Evolutionary conservation across 768 basidiomycete species (phyloP).

Genomic region (Trametes maxima): DNA sequence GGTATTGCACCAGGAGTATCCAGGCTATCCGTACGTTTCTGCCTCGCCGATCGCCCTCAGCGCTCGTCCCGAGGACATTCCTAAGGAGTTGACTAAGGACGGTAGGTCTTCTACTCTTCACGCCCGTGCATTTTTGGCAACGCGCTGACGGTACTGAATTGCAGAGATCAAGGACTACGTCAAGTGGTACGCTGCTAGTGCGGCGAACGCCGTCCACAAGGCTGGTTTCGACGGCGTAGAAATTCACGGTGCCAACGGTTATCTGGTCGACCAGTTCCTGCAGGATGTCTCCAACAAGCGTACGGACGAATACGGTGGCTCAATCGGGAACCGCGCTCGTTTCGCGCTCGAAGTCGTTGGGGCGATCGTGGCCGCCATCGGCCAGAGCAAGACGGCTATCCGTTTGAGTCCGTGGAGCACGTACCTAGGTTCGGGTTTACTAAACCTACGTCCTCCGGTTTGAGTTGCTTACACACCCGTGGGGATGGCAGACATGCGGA

Average conservation of each 20-base stretch:
- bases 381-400: constrained; percentile 42
- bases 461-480: neutral
- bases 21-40: constrained; percentile 19
- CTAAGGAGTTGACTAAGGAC: constrained; percentile 30
- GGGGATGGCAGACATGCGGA: constrained; percentile 41
- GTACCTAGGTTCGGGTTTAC: constrained; percentile 9
- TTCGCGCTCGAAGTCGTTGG: constrained; percentile 48
- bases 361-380: constrained; percentile 41
- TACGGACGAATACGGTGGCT: constrained; percentile 53
- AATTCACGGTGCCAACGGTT: constrained; percentile 34
- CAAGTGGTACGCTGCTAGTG: constrained; percentile 30
- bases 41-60: constrained; percentile 31
- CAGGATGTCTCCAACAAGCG: constrained; percentile 44
- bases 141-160: no score
- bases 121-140: no score
- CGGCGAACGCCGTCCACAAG: constrained; percentile 34
- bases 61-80: constrained; percentile 4
- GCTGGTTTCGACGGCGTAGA: constrained; percentile 35
- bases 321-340: constrained; percentile 46
- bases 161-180: constrained; percentile 42
- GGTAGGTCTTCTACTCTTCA: constrained; percentile 7
- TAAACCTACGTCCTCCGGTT: no score
- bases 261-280: constrained; percentile 44
- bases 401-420: constrained; percentile 41
- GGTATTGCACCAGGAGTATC: constrained; percentile 40